Percentiles rank a stretch among this genome's conserved stretches.
Conservation (phyloP, 805 yeast genomes). For the Kuraishia capsulata region DNA sequence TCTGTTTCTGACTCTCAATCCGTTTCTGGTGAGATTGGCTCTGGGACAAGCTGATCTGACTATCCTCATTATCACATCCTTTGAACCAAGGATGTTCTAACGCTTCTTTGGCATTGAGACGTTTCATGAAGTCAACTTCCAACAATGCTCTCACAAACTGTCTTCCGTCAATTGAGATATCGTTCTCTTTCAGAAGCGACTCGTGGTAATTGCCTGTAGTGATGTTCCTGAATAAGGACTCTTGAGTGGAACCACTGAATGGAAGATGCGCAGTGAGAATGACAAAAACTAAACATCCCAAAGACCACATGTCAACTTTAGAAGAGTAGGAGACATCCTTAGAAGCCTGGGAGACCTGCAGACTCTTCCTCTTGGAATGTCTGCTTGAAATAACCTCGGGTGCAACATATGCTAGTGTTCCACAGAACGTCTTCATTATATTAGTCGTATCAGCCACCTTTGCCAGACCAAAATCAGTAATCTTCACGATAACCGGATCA, state of each 20-base stretch:
- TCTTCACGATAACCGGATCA: conserved; percentile 85
- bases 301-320: conserved; percentile 94
- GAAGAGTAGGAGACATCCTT: conserved; percentile 47
- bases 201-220: conserved; percentile 72
- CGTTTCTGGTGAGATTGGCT: conserved; percentile 59
- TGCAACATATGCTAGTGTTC: conserved; percentile 93
- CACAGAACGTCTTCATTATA: conserved; percentile 93
- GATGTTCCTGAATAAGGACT: conserved; percentile 70
- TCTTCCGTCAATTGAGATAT: conserved; percentile 46
- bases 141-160: conserved; percentile 64
- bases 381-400: conserved; percentile 78
- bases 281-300: conserved; percentile 91
- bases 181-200: conserved; percentile 51
- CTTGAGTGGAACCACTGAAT: conserved; percentile 88
- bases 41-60: conserved; percentile 54
- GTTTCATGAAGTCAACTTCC: conserved; percentile 63
- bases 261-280: conserved; percentile 90
- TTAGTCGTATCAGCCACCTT: conserved; percentile 80
- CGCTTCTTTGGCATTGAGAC: conserved; percentile 73
- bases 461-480: conserved; percentile 95
- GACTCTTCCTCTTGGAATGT: conserved; percentile 1
- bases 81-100: conserved; percentile 76
- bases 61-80: conserved; percentile 14
- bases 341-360: neutral
- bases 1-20: conserved; percentile 19